Conservation (phyloP, 106 monocot species). For the Posidonia australis region DNA sequence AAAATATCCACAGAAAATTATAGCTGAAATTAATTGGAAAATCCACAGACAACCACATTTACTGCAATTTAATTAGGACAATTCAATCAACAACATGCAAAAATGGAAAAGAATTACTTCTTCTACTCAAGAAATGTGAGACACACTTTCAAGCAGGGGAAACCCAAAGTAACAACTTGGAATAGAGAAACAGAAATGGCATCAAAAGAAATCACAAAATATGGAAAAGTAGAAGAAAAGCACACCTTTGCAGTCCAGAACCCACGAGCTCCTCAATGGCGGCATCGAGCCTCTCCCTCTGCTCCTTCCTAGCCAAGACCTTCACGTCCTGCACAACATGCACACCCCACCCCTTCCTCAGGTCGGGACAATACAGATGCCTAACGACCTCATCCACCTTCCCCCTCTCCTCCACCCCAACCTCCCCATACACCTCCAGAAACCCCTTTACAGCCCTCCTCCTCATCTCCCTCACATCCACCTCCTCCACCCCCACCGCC, state of each 20-base stretch:
- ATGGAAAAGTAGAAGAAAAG: too few species aligned
- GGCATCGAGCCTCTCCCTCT: conserved; percentile 29
- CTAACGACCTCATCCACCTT: conserved; percentile 27
- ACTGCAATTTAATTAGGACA: too few species aligned
- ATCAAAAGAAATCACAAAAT: neutral
- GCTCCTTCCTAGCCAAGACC: conserved; percentile 42
- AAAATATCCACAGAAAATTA: neutral
- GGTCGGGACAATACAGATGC: conserved; percentile 52
- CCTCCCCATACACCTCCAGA: conserved; percentile 21
- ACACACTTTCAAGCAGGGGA: too few species aligned
- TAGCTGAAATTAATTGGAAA: too few species aligned
- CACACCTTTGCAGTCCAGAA: conserved; percentile 65
- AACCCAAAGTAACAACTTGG: too few species aligned
- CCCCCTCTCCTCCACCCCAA: conserved; percentile 8
- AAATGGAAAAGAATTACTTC: too few species aligned
- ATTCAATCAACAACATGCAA: too few species aligned
- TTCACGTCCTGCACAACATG: conserved; percentile 62
- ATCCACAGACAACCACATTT: too few species aligned
- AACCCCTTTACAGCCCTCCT: conserved; percentile 36
- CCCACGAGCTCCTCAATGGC: conserved; percentile 61
- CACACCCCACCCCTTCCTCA: conserved; percentile 56
- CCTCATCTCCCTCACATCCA: conserved; percentile 35
- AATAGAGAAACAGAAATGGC: neutral
- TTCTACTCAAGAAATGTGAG: too few species aligned
- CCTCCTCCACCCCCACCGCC: conserved; percentile 22